Evolutionary conservation across 2,329 filamentous ascomycete species (phyloP).

Genomic region (Penicillium sp.): DNA sequence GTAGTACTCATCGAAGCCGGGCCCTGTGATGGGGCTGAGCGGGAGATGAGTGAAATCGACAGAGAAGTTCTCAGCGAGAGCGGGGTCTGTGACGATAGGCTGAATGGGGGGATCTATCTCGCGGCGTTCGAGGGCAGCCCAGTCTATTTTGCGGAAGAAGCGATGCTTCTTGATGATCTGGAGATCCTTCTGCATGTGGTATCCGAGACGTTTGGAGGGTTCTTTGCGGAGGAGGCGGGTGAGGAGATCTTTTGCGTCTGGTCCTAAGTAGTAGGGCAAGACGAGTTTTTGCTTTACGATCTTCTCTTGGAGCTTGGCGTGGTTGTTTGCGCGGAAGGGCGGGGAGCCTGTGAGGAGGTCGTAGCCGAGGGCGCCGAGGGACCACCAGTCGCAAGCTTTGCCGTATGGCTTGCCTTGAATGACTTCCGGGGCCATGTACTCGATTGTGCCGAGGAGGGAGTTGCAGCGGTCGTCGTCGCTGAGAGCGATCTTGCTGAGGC

Average conservation of each 20-base stretch:
- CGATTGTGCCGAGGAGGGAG: constrained; percentile 89
- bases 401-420: constrained; percentile 85
- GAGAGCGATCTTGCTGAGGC: constrained; percentile 88
- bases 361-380: constrained; percentile 85
- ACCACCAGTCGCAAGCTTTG: constrained; percentile 98
- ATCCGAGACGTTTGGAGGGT: constrained; percentile 82
- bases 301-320: constrained; percentile 92
- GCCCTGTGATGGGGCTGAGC: constrained; percentile 65
- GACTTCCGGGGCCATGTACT: constrained; percentile 99
- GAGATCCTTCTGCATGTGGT: constrained; percentile 85
- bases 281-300: constrained; percentile 89
- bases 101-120: constrained; percentile 86
- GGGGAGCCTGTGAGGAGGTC: constrained; percentile 90
- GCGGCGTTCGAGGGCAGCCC: constrained; percentile 78
- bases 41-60: constrained; percentile 86
- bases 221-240: constrained; percentile 89
- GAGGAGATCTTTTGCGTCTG: constrained; percentile 91
- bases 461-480: constrained; percentile 71
- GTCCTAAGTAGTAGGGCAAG: constrained; percentile 84
- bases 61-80: constrained; percentile 93
- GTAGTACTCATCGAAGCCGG: constrained; percentile 30
- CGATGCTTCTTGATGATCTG: constrained; percentile 83
- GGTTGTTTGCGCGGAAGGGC: constrained; percentile 86
- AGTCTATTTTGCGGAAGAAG: constrained; percentile 97
- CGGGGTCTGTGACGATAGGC: constrained; percentile 91